Evolutionary conservation across 768 basidiomycete species (phyloP), one percentile per base, ranked within the genome.

Genomic region (Mycena vulgaris): DNA sequence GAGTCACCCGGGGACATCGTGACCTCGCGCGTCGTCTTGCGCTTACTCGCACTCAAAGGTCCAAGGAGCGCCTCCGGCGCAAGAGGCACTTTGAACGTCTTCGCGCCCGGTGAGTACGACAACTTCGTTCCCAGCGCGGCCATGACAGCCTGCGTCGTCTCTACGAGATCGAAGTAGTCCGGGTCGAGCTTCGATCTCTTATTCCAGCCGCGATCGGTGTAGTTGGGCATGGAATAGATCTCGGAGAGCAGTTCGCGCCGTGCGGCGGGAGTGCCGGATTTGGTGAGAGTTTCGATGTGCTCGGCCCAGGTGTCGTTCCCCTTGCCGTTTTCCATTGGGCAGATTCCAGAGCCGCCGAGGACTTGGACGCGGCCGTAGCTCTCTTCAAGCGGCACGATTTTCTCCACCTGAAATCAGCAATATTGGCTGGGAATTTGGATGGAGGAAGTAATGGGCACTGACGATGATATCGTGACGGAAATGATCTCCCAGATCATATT

Each of bases 401-500:
- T 68, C 60, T 76, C 77, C 3, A 78, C 71, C 76, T 77, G 49
- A 59, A 40, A 51, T 40, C 21, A 23, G 17, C 27, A 30, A 40
- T 47, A 47, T 52, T 58, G 52, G 45, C 56, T 14, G 51, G n/a
- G 39, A 56, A 52, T 51, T 61, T 35, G 56, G 27, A 27, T 42
- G 30, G 40, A 66, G 60, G 25, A 58, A 30, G 47, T 25, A 63
- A 52, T 33, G 28, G 52, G 17, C 21, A 66, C 47, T 60, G 33
- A 77, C 77, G 56, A 66, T 63, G 30, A 78, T 77, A 35, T 75
- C 74, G 48, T 78, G 77, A 57, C 69, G 52, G 63, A 71, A 76
- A 51, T 76, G 74, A 51, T 78, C 77, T 4, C 77, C 77, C 21
- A 76, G 66, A 64, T 78, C 77, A 47, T 78, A 78, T 57, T 76